phyloP scores from a whole-genome alignment of 208 protist species.

The Sergeia podlipaevii region DNA sequence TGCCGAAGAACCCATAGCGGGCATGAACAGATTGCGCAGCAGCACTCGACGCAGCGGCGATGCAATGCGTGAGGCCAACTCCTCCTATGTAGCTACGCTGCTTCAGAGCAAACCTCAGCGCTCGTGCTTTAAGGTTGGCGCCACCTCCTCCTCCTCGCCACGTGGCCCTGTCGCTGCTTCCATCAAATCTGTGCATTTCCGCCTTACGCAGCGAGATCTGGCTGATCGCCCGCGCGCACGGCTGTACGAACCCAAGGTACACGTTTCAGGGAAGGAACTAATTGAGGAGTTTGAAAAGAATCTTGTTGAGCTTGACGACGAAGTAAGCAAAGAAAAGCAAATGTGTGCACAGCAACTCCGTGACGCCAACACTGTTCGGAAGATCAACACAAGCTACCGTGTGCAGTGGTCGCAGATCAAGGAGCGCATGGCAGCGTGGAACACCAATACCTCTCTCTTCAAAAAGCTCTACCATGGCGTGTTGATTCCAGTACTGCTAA shows the following conservation, averaged over 20 bases:
- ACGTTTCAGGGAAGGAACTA: background rate
- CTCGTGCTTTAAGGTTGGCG: constrained; percentile 4
- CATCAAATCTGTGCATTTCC: constrained; percentile 5
- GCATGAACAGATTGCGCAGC: too few species aligned
- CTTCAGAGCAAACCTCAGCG: constrained; percentile 2
- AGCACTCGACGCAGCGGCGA: too few species aligned
- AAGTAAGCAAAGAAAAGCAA: constrained; percentile 1
- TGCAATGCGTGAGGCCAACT: background rate
- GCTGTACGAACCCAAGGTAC: constrained; percentile 4
- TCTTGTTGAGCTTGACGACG: constrained; percentile 6
- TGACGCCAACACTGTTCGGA: constrained; percentile 2
- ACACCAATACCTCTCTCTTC: background rate
- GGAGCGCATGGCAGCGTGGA: constrained; percentile 1
- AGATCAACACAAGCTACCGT: constrained; percentile 7
- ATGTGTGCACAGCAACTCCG: background rate
- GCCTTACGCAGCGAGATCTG: constrained; percentile 1
- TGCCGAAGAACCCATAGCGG: too few species aligned
- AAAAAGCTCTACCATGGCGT: background rate
- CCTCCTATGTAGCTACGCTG: background rate
- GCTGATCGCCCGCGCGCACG: background rate
- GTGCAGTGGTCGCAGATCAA: constrained; percentile 9
- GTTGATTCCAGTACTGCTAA: constrained; percentile 2
- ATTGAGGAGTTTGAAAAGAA: constrained; percentile 13
- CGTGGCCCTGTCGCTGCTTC: too few species aligned
- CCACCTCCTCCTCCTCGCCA: too few species aligned